Base-by-base conservation (phyloP, 2,329 filamentous ascomycete genomes). In the Penicillium polonicum region DNA sequence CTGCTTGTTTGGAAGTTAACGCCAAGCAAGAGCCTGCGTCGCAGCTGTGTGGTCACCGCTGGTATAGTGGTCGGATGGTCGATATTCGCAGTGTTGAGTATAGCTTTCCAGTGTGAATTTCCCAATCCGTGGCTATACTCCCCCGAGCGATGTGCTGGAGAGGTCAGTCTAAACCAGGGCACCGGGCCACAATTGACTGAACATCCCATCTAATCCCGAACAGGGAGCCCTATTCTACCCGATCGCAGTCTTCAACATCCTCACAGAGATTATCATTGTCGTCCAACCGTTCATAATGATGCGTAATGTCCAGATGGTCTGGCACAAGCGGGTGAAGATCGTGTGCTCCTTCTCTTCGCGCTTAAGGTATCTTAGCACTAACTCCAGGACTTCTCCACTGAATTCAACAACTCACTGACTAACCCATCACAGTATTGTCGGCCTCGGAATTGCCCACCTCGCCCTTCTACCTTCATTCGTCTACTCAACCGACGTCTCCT, bases 271-370 rank as follows among this genome's bases (percentile, higher is more conserved):
- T 2, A 33, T 59, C 17, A 55, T 68, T 25, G 48, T 61, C 23
- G 25, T 59, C n/a, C 43, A 57, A 9, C 63, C 65, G 2, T 67
- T 69, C 51, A 48, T 64, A 9, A 67, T 68, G 61, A 65, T 69
- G 58, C 61, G 53, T 15, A 62, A 65, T 42, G 65, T 70, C 10
- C 67, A 68, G 38, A 59, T 69, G 58, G 51, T 27, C 21, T 48
- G 19, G 43, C 8, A 42, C 10, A 63, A 64, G 50, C 58, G 65
- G 5, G 35, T 66, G 4, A 65, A 65, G 48, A 64, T 68, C n/a
- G 54, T 67, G 23, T 58, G 48, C 23, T 63, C 64, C 10, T 68
- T 68, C 38, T 58, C 54, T 21, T 50, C 55, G 23, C 64, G 65
- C 10, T 5, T 60, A n/a, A 35, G 55, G 65, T 67, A 61, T 45